phyloP scores from a whole-genome alignment of 208 protist species.

The Trypanosoma melophagium region DNA sequence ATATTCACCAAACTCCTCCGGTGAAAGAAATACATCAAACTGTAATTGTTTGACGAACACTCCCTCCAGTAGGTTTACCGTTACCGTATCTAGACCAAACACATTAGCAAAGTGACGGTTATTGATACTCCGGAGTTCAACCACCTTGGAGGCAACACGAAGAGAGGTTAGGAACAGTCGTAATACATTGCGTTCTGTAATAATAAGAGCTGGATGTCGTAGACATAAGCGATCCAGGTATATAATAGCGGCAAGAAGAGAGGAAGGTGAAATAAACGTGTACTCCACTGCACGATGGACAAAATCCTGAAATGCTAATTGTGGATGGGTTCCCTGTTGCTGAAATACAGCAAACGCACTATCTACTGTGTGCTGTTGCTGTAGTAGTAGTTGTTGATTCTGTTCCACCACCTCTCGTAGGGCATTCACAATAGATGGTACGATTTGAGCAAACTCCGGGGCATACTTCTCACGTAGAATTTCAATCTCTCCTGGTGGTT shows the following conservation, averaged over 20 bases:
- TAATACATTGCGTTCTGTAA: slow-evolving; percentile 65
- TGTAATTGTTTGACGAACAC: slow-evolving; percentile 64
- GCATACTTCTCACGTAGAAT: slow-evolving; percentile 81
- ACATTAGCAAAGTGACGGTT: slow-evolving; percentile 85
- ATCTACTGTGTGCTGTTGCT: slow-evolving; percentile 18
- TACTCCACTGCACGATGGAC: slow-evolving; percentile 49
- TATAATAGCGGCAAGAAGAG: slow-evolving; percentile 72
- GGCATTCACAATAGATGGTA: slow-evolving; percentile 67
- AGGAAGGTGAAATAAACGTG: slow-evolving; percentile 84
- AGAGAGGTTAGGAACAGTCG: slow-evolving; percentile 75
- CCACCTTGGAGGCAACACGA: slow-evolving; percentile 80
- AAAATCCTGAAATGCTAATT: slow-evolving; percentile 36
- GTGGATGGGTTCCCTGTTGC: slow-evolving; percentile 10
- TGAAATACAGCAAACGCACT: slow-evolving; percentile 10
- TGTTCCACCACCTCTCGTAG: slow-evolving; percentile 52
- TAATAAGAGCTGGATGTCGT: slow-evolving; percentile 46
- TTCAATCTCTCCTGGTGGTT: slow-evolving; percentile 59
- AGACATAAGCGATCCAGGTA: slow-evolving; percentile 80
- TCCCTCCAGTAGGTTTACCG: slow-evolving; percentile 80
- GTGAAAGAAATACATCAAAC: slow-evolving; percentile 77
- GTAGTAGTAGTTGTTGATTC: slow-evolving; percentile 39
- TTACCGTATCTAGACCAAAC: slow-evolving; percentile 54
- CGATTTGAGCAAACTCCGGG: slow-evolving; percentile 76
- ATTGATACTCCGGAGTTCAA: slow-evolving; percentile 85
- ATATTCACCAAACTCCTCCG: slow-evolving; percentile 76